Evolutionary conservation across 1,139 yeast genomes (phyloP).

Genomic region (Wickerhamiella infanticola): DNA sequence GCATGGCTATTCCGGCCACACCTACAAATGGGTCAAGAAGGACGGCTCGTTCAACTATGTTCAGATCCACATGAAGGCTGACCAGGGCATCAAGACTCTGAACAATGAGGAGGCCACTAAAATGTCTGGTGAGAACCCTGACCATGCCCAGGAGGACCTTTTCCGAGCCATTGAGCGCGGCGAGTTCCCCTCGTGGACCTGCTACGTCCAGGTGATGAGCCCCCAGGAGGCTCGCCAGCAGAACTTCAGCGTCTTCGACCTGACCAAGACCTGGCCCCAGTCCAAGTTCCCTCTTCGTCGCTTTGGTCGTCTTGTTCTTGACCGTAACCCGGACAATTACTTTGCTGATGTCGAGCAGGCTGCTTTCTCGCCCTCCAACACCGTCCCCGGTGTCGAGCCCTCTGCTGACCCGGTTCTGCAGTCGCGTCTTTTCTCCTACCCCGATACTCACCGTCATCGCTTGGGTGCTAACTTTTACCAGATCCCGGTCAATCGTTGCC

Average conservation of each 20-base stretch:
- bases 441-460: slow-evolving; percentile 62
- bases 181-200: slow-evolving; percentile 47
- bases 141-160: slow-evolving; percentile 42
- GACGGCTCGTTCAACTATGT: slow-evolving; percentile 50
- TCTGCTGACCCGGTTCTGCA: slow-evolving; percentile 79
- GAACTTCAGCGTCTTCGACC: slow-evolving; percentile 40
- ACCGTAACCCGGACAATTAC: slow-evolving; percentile 60
- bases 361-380: slow-evolving; percentile 69
- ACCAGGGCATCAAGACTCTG: slow-evolving; percentile 45
- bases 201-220: slow-evolving; percentile 56
- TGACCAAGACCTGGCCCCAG: slow-evolving; percentile 72
- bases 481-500: slow-evolving; percentile 50
- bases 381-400: slow-evolving; percentile 71
- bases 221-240: slow-evolving; percentile 46
- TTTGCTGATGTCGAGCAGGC: slow-evolving; percentile 71
- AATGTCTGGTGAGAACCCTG: slow-evolving; percentile 46
- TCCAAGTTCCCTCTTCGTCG: slow-evolving; percentile 56
- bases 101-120: slow-evolving; percentile 41
- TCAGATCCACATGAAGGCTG: slow-evolving; percentile 47
- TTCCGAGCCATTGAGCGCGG: slow-evolving; percentile 43
- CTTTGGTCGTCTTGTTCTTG: slow-evolving; percentile 51
- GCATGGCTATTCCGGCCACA: slow-evolving; percentile 66
- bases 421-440: slow-evolving; percentile 67
- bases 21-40: slow-evolving; percentile 50
- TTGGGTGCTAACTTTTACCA: slow-evolving; percentile 55